Evolutionary conservation across 257 asterid genomes (phyloP).

Genomic region (Gentiana macrophylla): DNA sequence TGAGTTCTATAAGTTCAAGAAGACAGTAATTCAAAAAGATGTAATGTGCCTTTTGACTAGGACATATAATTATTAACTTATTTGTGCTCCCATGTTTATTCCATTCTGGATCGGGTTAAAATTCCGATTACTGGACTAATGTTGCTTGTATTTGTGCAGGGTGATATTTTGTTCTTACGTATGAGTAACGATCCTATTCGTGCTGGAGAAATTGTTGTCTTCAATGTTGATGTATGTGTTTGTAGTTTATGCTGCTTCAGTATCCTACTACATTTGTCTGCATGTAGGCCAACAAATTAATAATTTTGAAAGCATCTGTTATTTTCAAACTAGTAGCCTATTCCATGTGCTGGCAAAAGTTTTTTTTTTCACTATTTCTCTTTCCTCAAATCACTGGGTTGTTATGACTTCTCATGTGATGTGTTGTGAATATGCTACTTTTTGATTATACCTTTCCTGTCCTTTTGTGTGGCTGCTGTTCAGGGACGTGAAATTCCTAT

Average conservation of each 20-base stretch:
- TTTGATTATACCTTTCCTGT: background rate
- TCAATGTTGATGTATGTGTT: slow-evolving; percentile 78
- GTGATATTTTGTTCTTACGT: slow-evolving; percentile 94
- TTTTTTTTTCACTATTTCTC: background rate
- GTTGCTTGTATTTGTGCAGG: slow-evolving; percentile 43
- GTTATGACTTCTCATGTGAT: background rate
- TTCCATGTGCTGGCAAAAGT: background rate
- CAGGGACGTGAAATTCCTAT: slow-evolving; percentile 99
- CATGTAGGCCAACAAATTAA: background rate
- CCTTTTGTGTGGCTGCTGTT: slow-evolving; percentile 11
- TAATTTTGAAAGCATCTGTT: background rate
- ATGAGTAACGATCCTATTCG: slow-evolving; percentile 97
- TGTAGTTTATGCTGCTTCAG: background rate
- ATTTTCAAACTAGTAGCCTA: background rate
- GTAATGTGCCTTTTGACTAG: no score
- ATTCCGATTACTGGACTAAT: background rate
- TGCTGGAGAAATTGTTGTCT: slow-evolving; percentile 97
- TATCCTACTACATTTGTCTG: no score
- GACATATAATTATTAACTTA: no score
- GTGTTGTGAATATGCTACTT: background rate
- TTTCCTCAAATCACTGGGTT: background rate
- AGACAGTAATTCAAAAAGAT: no score
- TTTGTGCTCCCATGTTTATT: slow-evolving; percentile 1
- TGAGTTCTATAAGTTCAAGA: no score
- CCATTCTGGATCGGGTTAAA: background rate